Evolutionary conservation across 331 rosid genomes (phyloP), one percentile per base, ranked within the genome.

Genomic region (Malus hybrid): DNA sequence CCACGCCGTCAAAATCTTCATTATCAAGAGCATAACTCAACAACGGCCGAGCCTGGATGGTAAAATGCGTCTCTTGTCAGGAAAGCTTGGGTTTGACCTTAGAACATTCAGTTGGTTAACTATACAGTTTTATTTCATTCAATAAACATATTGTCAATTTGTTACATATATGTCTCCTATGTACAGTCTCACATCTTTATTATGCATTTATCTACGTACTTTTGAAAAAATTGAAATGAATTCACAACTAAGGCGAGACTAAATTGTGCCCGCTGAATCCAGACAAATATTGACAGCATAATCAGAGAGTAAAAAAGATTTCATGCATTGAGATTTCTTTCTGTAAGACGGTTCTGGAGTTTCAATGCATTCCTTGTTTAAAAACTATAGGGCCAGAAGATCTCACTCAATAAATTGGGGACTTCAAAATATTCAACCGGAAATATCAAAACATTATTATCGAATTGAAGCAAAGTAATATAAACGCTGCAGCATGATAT

Each of bases 31-130:
- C 93, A 64, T 79, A 81, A 72, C 86, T 82, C 79, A 94, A 85
- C 69, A 90, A 74, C 16, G 95, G 96, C 62, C 99, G 96, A 68
- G 97, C 99, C 99, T 94, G 87, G 86, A 70, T 89, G 66, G 57
- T 67, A 36, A 61, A 22, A 73, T 34, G 67, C 50, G 57, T 39
- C 54, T 46, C 52, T 81, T 42, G 73, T 80, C 75, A 84, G 60
- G 11, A 83, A 84, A 70, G 78, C 66, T 28, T 19, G 50, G 50
- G 12, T 65, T 65, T 64, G 50, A 55, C 12, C 69, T 60, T 63
- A 48, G 50, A 80, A 69, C 22, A 39, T 36, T 60, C 73, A 80
- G 15, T 28, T 18, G 39, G 65, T 67, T 11, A 32, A 67, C 57
- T 52, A 29, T 48, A 76, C 24, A 65, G 59, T 33, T 28, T 76